Base-by-base conservation (phyloP, 2,329 filamentous ascomycete genomes). In the Claviceps africana region DNA sequence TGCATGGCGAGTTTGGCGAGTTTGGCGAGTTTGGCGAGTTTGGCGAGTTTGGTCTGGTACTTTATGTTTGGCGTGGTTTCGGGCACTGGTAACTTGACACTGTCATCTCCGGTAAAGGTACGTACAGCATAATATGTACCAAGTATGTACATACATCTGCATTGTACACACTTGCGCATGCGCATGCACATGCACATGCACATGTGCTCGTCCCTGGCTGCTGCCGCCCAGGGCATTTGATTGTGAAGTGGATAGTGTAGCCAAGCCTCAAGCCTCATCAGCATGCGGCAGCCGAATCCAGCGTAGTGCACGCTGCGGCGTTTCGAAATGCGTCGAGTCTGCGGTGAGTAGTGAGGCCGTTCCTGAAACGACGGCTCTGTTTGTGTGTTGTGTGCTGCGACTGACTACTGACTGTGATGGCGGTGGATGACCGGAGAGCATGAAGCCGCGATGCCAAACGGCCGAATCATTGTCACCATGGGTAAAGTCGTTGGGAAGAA, bases 251-350 rank as follows among this genome's bases (percentile, higher is more conserved):
- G 21, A 22, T 15, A 9, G 43, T n/a, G n/a, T n/a, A n/a, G n/a
- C n/a, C n/a, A n/a, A n/a, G n/a, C n/a, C n/a, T 17, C 43, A 30
- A 48, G 47, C 21, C 25, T 44, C 42, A 21, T 44, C 17, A 19
- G 21, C 28, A 47, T 19, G 30, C 39, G 21, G 21, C 40, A 40
- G 35, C 44, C 39, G n/a, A 11, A 40, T 50, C 44, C 45, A 22
- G 51, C 48, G 47, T 47, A 28, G 46, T 51, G 53, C 52, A 48
- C 44, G 47, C 52, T 45, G 50, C 44, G 30, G 40, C 56, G 61
- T 63, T 63, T 62, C 61, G 62, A 59, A 60, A 57, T 55, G 53
- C 55, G 57, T 57, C 54, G 57, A 57, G 56, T 47, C 58, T 54
- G 56, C 56, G 58, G 58, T 58, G 57, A 58, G 56, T 57, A 61